These are phyloP conservation scores for Akanthomyces muscarius DNA, from an alignment of 2,329 filamentous ascomycete species.

Conservation along the genomic window DNA sequence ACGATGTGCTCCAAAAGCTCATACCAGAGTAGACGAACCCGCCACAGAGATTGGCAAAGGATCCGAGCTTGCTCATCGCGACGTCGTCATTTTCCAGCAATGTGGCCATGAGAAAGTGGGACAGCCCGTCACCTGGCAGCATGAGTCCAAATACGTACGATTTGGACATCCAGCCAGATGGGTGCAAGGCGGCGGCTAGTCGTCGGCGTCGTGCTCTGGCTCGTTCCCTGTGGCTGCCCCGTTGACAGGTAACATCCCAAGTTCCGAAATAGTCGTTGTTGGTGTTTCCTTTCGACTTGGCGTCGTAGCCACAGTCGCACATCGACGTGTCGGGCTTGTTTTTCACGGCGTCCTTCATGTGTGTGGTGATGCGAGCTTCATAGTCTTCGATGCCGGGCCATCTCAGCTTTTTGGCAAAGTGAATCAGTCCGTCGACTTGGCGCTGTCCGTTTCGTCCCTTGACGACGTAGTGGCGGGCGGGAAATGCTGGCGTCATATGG, in stretches of 20 bases:
- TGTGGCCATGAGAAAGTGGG: conserved; percentile 63
- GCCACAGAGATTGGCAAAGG: conserved; percentile 58
- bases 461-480: conserved; percentile 43
- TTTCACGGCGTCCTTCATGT: conserved; percentile 40
- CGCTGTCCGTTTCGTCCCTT: conserved; percentile 53
- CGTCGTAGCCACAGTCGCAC: conserved; percentile 10
- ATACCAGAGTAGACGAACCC: conserved; percentile 61
- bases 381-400: conserved; percentile 60
- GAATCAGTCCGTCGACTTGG: conserved; percentile 58
- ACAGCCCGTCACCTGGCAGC: conserved; percentile 59
- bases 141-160: conserved; percentile 64
- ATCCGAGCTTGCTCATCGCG: conserved; percentile 55
- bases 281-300: neutral
- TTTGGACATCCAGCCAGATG: conserved; percentile 63
- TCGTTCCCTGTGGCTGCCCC: conserved; percentile 27
- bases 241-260: conserved; percentile 34
- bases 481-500: conserved; percentile 28
- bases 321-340: conserved; percentile 25
- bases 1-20: conserved; percentile 67
- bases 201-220: conserved; percentile 45
- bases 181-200: conserved; percentile 54
- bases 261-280: conserved; percentile 44
- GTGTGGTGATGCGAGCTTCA: conserved; percentile 45
- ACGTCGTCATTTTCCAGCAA: conserved; percentile 61
- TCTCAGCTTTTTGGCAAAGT: conserved; percentile 58